Base-by-base conservation (phyloP, 2,329 filamentous ascomycete species). In the Magnaporthales sp. region DNA sequence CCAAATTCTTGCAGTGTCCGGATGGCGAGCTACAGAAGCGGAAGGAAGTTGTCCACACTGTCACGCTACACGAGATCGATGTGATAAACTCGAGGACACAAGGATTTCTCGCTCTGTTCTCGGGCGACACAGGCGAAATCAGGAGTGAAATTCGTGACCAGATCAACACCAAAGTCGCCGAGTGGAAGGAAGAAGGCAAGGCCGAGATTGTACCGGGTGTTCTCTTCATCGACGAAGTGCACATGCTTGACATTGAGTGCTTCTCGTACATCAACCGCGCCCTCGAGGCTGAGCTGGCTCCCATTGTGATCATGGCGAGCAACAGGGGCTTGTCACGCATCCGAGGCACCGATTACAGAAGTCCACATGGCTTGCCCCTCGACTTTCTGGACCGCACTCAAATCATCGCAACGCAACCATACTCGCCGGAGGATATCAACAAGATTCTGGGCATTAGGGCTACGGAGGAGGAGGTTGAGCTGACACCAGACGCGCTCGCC, bases 111-210 rank as follows among this genome's bases (percentile, higher is more conserved):
- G 95, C 95, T 10, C 89, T 99, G 22, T 99, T 99, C 81, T 97
- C 94, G 0, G 95, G 95, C 70, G 95, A 99, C 77, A 99, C 95
- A 1, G 95, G 95, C 72, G 95, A 99, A 83, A 99, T 99, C 73
- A 86, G 95, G 74, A 96, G 92, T 77, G 95, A 99, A 79, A 94
- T 99, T 69, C 89, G 95, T 67, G 94, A 98, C 77, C 95, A 99
- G 82, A 99, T 99, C 84, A 96, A 99, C 81, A 97, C 92, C 72
- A 99, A 99, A 80, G 93, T 99, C 2, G 93, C 90, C 63, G 95
- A 99, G 79, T 99, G 95, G 95, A 97, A 96, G 79, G 95, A 99
- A 78, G 95, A 99, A 80, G 95, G 95, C 80, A 99, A 99, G 79
- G 95, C 95, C 3, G 93, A 96, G 80, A 98, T 99, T 66, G 93